Base-by-base conservation (phyloP, 1,139 yeast species). In the Arxiozyma heterogenica region DNA sequence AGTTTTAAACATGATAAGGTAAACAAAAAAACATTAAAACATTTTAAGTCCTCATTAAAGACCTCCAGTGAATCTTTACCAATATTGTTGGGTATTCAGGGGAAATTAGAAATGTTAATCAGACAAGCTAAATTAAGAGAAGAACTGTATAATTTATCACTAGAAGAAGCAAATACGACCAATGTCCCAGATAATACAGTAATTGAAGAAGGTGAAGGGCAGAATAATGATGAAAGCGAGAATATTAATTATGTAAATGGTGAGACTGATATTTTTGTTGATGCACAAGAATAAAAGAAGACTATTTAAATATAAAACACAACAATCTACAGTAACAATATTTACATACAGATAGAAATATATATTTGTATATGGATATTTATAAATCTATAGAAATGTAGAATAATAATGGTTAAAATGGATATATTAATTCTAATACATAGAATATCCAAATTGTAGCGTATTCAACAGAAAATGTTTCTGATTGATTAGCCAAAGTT, bases 51-150 rank as follows among this genome's bases (percentile, higher is more conserved):
- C 7, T 56, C 67, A 1, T 50, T 69, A 34, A 64, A 58, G 44
- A 38, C 61, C 15, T 62, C 70, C 1, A 57, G 58, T 12, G 68
- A 64, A 18, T 58, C 64, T 1, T 54, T 91, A 54, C 93, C 95
- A 2, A 77, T 86, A 53, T 74, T 91, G 51, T 73, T 91, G 56
- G 88, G 94, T 50, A 76, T 93, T 51, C 95, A 91, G 67, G 97
- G 97, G 51, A 81, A 95, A 60, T 73, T 93, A 57, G 85, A 82
- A 59, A 78, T 93, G 74, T 74, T 91, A 49, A 78, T 81, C 59
- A 84, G 90, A 30, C 97, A 89, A 68, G 76, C 84, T 54, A 80
- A 78, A 53, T 72, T 89, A 59, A 82, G 94, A 63, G 73, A 77
- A 43, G 88, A 83, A 55, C 72, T 82, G 27, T 57, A 68, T 8